phyloP scores from a whole-genome alignment of 78 protist genomes.

The Dictyostelium firmibasis region DNA sequence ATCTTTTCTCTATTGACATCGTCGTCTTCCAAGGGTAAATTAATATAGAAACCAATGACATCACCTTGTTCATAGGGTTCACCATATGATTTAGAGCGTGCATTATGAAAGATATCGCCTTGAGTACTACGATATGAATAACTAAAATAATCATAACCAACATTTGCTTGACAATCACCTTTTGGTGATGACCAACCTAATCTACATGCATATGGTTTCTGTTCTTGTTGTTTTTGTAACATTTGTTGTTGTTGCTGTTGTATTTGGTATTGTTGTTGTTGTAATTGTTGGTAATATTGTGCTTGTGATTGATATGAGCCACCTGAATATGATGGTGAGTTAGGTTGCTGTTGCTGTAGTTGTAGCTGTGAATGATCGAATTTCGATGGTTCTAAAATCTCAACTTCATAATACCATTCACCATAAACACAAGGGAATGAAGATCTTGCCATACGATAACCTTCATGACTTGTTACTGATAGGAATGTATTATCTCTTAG shows the following conservation, averaged over 20 bases:
- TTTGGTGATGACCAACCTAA: constrained; percentile 70
- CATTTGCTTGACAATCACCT: constrained; percentile 75
- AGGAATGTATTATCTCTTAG: neutral
- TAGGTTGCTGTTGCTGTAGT: neutral
- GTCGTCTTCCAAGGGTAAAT: constrained; percentile 12
- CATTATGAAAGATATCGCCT: constrained; percentile 68
- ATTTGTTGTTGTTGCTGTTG: neutral
- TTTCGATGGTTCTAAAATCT: neutral
- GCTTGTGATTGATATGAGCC: neutral
- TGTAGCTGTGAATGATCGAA: neutral
- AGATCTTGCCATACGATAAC: constrained; percentile 72
- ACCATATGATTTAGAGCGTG: constrained; percentile 27
- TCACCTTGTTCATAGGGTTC: constrained; percentile 40
- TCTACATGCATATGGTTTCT: neutral
- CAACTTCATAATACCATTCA: constrained; percentile 74
- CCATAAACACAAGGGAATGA: constrained; percentile 60
- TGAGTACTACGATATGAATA: constrained; percentile 55
- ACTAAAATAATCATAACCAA: constrained; percentile 75
- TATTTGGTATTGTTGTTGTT: neutral
- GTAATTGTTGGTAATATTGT: neutral
- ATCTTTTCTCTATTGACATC: neutral
- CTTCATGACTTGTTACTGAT: neutral
- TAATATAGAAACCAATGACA: constrained; percentile 63
- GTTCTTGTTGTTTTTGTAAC: neutral
- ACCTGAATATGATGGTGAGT: neutral